These are phyloP conservation scores for Metahyphopichia silvanorum DNA, from an alignment of 805 yeast species.

Conservation along the genomic window DNA sequence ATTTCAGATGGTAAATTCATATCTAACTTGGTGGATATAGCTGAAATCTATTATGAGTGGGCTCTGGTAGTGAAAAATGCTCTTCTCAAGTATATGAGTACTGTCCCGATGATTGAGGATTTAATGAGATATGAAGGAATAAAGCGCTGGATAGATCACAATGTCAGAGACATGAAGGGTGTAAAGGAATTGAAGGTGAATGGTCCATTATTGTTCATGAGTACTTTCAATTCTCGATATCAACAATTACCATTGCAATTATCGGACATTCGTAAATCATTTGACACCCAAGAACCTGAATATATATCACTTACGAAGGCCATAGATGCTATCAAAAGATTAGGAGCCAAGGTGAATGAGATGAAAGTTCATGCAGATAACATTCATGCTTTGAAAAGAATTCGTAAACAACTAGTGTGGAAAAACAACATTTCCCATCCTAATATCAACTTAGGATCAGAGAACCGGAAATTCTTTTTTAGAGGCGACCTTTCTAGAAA, in stretches of 20 bases:
- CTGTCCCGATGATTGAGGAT: slow-evolving; percentile 59
- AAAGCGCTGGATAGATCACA: slow-evolving; percentile 55
- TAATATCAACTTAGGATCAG: slow-evolving; percentile 51
- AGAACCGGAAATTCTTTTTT: slow-evolving; percentile 52
- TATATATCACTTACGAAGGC: slow-evolving; percentile 50
- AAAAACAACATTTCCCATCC: slow-evolving; percentile 41
- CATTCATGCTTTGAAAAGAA: slow-evolving; percentile 48
- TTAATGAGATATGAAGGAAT: slow-evolving; percentile 50
- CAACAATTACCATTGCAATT: slow-evolving; percentile 61
- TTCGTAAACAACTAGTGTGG: slow-evolving; percentile 55
- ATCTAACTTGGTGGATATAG: slow-evolving; percentile 45
- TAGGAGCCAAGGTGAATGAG: slow-evolving; percentile 60
- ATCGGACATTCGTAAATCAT: slow-evolving; percentile 49
- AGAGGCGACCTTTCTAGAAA: slow-evolving; percentile 59
- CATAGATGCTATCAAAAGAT: slow-evolving; percentile 47
- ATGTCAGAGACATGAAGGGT: slow-evolving; percentile 48
- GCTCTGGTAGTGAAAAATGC: slow-evolving; percentile 50
- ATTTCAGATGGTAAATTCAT: slow-evolving; percentile 65
- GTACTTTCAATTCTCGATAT: slow-evolving; percentile 43
- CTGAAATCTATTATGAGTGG: slow-evolving; percentile 66
- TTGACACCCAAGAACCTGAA: slow-evolving; percentile 46
- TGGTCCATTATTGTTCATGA: slow-evolving; percentile 35
- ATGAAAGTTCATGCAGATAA: slow-evolving; percentile 62
- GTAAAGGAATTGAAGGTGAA: slow-evolving; percentile 43
- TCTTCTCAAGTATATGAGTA: slow-evolving; percentile 57